Evolutionary conservation across 345 rosid genomes (phyloP).

Genomic region (Raphanus raphanistrum): DNA sequence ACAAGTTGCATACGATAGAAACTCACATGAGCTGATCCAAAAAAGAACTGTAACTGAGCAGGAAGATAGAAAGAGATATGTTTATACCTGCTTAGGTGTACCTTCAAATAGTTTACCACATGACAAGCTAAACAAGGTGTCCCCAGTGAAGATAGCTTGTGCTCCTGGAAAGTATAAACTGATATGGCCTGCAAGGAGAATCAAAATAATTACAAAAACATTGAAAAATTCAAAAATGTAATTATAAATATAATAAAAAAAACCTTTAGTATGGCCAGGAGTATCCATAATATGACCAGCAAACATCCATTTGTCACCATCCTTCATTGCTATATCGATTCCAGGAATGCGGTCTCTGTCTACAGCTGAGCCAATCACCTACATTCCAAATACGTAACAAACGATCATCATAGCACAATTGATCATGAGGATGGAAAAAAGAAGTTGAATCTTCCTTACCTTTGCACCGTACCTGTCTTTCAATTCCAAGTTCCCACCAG

Average conservation of each 20-base stretch:
- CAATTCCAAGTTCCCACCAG: slow-evolving; percentile 89
- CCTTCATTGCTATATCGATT: slow-evolving; percentile 81
- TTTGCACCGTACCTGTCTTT: slow-evolving; percentile 97
- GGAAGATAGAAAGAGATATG: not conserved
- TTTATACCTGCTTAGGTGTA: slow-evolving; percentile 72
- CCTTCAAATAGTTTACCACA: slow-evolving; percentile 99
- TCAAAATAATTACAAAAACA: slow-evolving; percentile 6
- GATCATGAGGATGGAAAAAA: not conserved
- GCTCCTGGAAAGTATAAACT: slow-evolving; percentile 93
- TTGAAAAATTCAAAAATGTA: not conserved
- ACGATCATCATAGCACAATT: not conserved
- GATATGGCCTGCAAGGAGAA: slow-evolving; percentile 65
- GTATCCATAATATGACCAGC: slow-evolving; percentile 94
- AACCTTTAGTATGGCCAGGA: slow-evolving; percentile 98
- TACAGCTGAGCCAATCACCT: slow-evolving; percentile 89
- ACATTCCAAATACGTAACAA: slow-evolving; percentile 19
- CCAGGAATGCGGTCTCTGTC: slow-evolving; percentile 91
- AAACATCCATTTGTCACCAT: slow-evolving; percentile 98
- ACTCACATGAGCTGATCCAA: not conserved
- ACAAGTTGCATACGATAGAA: not conserved
- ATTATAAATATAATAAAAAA: slow-evolving; percentile 16
- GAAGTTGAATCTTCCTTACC: slow-evolving; percentile 51
- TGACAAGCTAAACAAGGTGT: slow-evolving; percentile 92
- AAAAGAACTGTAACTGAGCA: not conserved
- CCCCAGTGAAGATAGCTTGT: slow-evolving; percentile 82